Evolutionary conservation across 1,139 yeast genomes (phyloP).

Genomic region (Yamadazyma conglobata): DNA sequence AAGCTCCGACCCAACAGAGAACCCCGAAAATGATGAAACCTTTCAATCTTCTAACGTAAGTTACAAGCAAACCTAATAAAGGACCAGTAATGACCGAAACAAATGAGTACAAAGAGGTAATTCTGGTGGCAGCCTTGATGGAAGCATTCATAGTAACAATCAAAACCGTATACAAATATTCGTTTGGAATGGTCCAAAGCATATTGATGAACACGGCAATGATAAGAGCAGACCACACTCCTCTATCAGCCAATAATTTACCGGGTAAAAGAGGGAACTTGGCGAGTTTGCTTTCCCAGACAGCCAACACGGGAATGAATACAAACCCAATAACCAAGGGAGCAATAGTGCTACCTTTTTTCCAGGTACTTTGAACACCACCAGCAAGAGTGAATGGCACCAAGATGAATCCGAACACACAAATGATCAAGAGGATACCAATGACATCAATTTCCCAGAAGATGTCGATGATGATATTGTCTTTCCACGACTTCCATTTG

Average conservation of each 20-base stretch:
- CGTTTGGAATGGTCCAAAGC: constrained; percentile 67
- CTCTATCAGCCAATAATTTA: constrained; percentile 57
- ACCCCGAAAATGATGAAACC: constrained; percentile 59
- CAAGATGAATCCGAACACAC: constrained; percentile 56
- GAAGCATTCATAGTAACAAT: constrained; percentile 60
- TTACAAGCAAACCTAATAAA: constrained; percentile 53
- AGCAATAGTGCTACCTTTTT: constrained; percentile 49
- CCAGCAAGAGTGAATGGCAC: constrained; percentile 55
- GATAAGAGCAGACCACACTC: constrained; percentile 49
- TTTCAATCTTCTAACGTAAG: constrained; percentile 51
- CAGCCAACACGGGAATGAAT: constrained; percentile 48
- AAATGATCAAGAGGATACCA: constrained; percentile 49
- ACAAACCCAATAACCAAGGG: constrained; percentile 64
- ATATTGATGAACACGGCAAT: constrained; percentile 55
- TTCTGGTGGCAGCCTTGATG: constrained; percentile 60
- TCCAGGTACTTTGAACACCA: constrained; percentile 51
- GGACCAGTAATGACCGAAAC: constrained; percentile 64
- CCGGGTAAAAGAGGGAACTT: constrained; percentile 58
- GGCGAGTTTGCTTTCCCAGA: constrained; percentile 54
- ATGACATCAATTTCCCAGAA: constrained; percentile 54
- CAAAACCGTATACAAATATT: constrained; percentile 61
- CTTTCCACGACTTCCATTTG: constrained; percentile 16
- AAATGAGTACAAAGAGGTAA: constrained; percentile 59
- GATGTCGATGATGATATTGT: constrained; percentile 20
- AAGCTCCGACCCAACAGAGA: constrained; percentile 50